These are phyloP conservation scores for Puccinia brachypodii DNA, from an alignment of 1,284 basidiomycete species.

Conservation along the genomic window DNA sequence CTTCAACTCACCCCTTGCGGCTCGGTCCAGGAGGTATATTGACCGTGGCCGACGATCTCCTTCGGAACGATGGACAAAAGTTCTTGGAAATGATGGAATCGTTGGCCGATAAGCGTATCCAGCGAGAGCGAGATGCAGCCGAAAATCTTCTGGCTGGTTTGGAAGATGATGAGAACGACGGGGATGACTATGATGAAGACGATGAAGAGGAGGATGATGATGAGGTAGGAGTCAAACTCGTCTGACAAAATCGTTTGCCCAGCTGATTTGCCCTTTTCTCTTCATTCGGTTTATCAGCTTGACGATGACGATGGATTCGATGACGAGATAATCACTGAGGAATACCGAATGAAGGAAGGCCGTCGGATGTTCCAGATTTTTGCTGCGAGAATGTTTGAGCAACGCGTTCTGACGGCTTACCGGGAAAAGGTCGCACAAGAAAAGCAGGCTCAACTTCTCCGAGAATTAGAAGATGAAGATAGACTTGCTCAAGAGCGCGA, in stretches of 20 bases:
- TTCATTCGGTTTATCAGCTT: constrained; percentile 45
- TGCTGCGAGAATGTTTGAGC: constrained; percentile 99
- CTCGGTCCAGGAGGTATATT: constrained; percentile 76
- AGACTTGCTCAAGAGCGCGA: constrained; percentile 75
- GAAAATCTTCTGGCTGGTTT: constrained; percentile 64
- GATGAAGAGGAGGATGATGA: constrained; percentile 60
- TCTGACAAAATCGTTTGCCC: constrained; percentile 54
- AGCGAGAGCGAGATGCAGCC: constrained; percentile 85
- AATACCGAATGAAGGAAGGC: constrained; percentile 95
- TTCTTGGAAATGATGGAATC: constrained; percentile 99
- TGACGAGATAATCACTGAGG: constrained; percentile 60
- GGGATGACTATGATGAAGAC: constrained; percentile 63
- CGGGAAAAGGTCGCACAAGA: constrained; percentile 89
- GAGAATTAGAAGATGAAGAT: constrained; percentile 87
- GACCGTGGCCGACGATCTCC: constrained; percentile 96
- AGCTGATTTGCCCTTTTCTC: not conserved
- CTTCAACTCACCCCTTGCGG: constrained; percentile 54
- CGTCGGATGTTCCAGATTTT: constrained; percentile 99
- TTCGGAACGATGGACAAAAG: constrained; percentile 98
- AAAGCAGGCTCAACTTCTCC: constrained; percentile 77
- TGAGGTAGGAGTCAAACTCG: constrained; percentile 51
- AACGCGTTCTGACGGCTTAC: constrained; percentile 88
- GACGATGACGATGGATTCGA: constrained; percentile 55
- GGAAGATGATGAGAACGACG: constrained; percentile 63
- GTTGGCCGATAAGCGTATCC: constrained; percentile 87